Evolutionary conservation across 2,329 filamentous ascomycete species (phyloP).

Genomic region (Paraphoma chrysanthemicola): DNA sequence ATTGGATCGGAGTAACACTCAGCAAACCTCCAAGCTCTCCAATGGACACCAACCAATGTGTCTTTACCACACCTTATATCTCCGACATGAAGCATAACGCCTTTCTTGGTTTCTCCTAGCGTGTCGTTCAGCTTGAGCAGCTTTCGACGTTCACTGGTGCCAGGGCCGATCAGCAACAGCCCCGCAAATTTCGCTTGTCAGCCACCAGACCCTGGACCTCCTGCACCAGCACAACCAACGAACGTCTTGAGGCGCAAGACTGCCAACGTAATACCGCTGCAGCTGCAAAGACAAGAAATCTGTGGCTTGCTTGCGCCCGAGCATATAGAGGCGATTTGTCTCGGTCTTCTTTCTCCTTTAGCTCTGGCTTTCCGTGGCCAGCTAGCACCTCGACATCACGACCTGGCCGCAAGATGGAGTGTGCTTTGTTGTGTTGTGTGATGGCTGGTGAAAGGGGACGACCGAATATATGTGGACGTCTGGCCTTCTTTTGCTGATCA

Average conservation of each 20-base stretch:
- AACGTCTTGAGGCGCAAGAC: constrained; percentile 3
- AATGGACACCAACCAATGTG: constrained; percentile 6
- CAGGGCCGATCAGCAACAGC: constrained; percentile 8
- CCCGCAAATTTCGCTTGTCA: constrained; percentile 23
- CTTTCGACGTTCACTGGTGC: constrained; percentile 14
- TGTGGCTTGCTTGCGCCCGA: constrained; percentile 5
- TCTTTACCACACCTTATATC: constrained; percentile 4
- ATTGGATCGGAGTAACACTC: constrained; percentile 8
- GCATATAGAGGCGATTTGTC: constrained; percentile 4
- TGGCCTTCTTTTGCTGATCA: neutral
- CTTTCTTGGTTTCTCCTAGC: constrained; percentile 5
- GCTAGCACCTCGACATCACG: constrained; percentile 9
- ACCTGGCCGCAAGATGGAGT: constrained; percentile 17
- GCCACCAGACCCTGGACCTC: constrained; percentile 6
- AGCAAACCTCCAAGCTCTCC: constrained; percentile 3
- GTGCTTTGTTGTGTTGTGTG: constrained; percentile 17
- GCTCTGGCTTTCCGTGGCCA: constrained; percentile 9
- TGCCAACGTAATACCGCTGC: neutral
- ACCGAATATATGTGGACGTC: constrained; percentile 5
- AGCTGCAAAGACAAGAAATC: constrained; percentile 4
- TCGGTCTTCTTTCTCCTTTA: constrained; percentile 15
- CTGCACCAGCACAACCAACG: constrained; percentile 7
- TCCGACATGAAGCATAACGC: constrained; percentile 2
- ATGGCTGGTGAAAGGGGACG: constrained; percentile 6
- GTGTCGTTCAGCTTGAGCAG: constrained; percentile 5